Evolutionary conservation across 2,329 filamentous ascomycete genomes (phyloP).

Genomic region (Trichoderma koningii): DNA sequence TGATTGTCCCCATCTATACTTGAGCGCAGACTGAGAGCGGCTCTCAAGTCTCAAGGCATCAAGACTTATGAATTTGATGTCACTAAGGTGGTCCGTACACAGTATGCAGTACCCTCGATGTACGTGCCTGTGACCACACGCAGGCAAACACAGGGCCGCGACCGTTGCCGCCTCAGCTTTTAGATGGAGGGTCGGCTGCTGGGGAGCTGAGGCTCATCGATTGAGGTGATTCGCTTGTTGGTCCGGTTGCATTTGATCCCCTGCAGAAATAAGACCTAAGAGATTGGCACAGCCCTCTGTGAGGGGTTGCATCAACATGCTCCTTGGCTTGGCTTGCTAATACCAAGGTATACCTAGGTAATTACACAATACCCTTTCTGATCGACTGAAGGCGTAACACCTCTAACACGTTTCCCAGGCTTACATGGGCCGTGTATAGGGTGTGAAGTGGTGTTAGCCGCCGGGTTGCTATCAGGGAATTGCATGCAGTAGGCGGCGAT

Average conservation of each 20-base stretch:
- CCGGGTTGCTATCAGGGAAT: background rate
- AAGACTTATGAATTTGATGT: background rate
- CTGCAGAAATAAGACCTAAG: background rate
- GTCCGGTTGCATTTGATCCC: background rate
- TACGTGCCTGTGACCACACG: background rate
- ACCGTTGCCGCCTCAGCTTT: slow-evolving; percentile 14
- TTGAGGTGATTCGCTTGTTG: slow-evolving; percentile 10
- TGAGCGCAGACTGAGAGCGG: background rate
- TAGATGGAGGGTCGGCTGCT: slow-evolving; percentile 4
- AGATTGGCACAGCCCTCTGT: slow-evolving; percentile 1
- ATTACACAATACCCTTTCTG: background rate
- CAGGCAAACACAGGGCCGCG: background rate
- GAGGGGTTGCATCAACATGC: background rate
- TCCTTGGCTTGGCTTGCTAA: background rate
- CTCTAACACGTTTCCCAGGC: background rate
- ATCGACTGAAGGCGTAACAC: background rate
- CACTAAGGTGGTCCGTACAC: background rate
- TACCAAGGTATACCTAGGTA: background rate
- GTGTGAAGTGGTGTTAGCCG: background rate
- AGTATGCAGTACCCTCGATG: background rate
- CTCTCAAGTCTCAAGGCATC: background rate
- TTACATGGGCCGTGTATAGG: background rate
- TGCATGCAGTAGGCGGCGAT: background rate
- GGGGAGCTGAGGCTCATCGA: background rate
- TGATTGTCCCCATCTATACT: background rate